A percentile compares a stretch with the other conserved stretches of the same genome.
Evolutionary conservation across 1,139 yeast species (phyloP).

Genomic region (Suhomyces coccinellae): DNA sequence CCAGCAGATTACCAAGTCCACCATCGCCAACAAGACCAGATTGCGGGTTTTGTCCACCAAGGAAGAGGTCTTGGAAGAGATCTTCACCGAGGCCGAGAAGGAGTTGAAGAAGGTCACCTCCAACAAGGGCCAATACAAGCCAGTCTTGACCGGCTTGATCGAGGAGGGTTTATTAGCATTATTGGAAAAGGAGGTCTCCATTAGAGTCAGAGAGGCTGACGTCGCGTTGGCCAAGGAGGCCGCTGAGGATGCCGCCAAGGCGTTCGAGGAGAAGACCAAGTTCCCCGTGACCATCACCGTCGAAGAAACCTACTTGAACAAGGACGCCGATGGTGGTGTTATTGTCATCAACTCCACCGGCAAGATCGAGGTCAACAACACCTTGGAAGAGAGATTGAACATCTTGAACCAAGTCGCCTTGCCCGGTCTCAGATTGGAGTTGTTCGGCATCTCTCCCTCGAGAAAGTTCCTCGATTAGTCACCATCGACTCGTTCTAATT

Average conservation of each 20-base stretch:
- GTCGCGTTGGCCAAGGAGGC: conserved; percentile 63
- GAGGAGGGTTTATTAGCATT: conserved; percentile 79
- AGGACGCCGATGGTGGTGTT: conserved; percentile 83
- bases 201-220: conserved; percentile 73
- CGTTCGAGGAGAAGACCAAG: conserved; percentile 59
- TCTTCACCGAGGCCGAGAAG: conserved; percentile 68
- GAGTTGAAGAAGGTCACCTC: conserved; percentile 57
- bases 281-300: conserved; percentile 51
- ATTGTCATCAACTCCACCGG: conserved; percentile 68
- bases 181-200: conserved; percentile 64
- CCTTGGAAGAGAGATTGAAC: conserved; percentile 89
- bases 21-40: conserved; percentile 92
- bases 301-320: conserved; percentile 58
- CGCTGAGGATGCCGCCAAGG: conserved; percentile 58
- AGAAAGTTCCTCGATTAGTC: conserved; percentile 86
- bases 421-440: conserved; percentile 88
- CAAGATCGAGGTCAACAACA: conserved; percentile 86
- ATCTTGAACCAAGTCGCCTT: conserved; percentile 80
- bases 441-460: conserved; percentile 83
- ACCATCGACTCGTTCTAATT: conserved; percentile 5
- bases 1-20: conserved; percentile 94
- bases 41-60: conserved; percentile 85
- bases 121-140: conserved; percentile 57
- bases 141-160: conserved; percentile 72
- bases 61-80: conserved; percentile 73